A percentile compares a stretch with the other conserved stretches of the same genome.
Evolutionary conservation across 306 rosid genomes (phyloP).

Genomic region (Casuarina cunninghamiana): DNA sequence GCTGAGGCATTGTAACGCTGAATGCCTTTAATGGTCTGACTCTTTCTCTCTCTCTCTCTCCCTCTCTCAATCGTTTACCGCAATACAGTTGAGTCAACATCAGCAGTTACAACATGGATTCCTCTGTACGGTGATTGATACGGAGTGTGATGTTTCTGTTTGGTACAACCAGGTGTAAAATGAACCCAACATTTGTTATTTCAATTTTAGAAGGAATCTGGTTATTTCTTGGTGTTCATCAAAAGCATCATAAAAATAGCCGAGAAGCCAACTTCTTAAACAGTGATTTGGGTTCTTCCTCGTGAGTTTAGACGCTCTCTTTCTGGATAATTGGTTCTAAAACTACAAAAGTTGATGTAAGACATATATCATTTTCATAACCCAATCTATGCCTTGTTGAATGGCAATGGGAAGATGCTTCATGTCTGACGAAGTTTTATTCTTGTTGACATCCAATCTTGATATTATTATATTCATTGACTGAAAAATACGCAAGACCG

Average conservation of each 20-base stretch:
- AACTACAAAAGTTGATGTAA: neutral
- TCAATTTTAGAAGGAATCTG: neutral
- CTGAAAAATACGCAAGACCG: neutral
- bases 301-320: neutral
- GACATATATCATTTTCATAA: neutral
- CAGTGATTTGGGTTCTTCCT: too few species aligned
- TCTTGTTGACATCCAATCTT: neutral
- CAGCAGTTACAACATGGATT: constrained; percentile 46
- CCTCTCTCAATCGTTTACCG: constrained; percentile 44
- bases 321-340: neutral
- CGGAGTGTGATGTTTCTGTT: constrained; percentile 8
- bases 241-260: too few species aligned
- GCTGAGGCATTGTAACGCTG: constrained; percentile 39
- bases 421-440: neutral
- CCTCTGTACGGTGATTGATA: constrained; percentile 22
- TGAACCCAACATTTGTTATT: constrained; percentile 2
- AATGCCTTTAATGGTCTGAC: constrained; percentile 33
- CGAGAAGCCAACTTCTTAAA: too few species aligned
- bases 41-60: constrained; percentile 19
- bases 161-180: constrained; percentile 3
- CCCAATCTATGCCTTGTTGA: neutral
- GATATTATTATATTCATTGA: neutral
- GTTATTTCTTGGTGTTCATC: too few species aligned
- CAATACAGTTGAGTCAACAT: constrained; percentile 45
- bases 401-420: neutral